Evolutionary conservation across 2,329 filamentous ascomycete genomes (phyloP).

Genomic region (Boeremia exigua): DNA sequence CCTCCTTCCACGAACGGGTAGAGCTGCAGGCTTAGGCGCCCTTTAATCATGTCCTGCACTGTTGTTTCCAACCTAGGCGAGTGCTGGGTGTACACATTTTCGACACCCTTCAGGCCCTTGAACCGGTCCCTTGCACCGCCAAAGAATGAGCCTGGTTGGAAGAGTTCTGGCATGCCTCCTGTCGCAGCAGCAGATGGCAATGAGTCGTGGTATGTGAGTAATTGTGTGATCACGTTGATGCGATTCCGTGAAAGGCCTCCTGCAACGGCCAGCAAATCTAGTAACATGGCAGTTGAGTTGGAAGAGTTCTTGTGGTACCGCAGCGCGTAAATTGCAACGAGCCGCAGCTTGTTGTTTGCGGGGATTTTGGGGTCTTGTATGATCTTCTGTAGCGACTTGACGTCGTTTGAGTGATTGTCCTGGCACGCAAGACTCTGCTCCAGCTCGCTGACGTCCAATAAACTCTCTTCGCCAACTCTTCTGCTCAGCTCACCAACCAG

Average conservation of each 20-base stretch:
- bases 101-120: constrained; percentile 94
- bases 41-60: constrained; percentile 91
- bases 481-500: constrained; percentile 92
- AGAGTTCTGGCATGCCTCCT: constrained; percentile 88
- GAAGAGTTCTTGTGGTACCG: constrained; percentile 88
- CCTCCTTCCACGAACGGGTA: constrained; percentile 94
- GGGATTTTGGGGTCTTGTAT: constrained; percentile 82
- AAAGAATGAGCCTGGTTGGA: constrained; percentile 87
- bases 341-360: constrained; percentile 80
- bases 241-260: constrained; percentile 79
- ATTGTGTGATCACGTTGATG: constrained; percentile 79
- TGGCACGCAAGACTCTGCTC: constrained; percentile 97
- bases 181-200: constrained; percentile 75
- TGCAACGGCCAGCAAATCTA: constrained; percentile 83
- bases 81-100: constrained; percentile 99
- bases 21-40: constrained; percentile 80
- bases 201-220: constrained; percentile 85
- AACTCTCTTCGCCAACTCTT: constrained; percentile 80
- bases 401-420: constrained; percentile 87
- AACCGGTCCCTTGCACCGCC: constrained; percentile 85
- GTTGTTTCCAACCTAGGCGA: constrained; percentile 86
- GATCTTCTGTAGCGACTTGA: constrained; percentile 89
- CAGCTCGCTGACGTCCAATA: constrained; percentile 95
- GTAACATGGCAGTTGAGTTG: constrained; percentile 81
- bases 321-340: constrained; percentile 93